A percentile compares a stretch with the other conserved stretches of the same genome.
These are phyloP conservation scores for Trichoderma gracile DNA, from an alignment of 2,329 filamentous ascomycete species.

Conservation along the genomic window DNA sequence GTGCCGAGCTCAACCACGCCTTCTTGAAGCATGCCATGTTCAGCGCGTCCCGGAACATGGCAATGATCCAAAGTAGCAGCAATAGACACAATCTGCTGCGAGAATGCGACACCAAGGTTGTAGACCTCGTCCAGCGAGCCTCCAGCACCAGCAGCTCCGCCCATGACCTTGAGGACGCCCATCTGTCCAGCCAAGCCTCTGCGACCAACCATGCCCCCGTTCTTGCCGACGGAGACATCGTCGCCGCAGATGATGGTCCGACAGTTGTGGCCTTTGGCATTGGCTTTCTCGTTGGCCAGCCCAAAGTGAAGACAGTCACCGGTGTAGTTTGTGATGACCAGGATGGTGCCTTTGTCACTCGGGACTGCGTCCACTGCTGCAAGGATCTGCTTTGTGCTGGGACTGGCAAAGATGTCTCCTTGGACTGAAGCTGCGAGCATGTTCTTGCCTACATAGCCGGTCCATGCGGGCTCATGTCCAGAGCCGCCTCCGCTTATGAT, in stretches of 20 bases:
- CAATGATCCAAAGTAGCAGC: conserved; percentile 62
- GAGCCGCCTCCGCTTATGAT: conserved; percentile 59
- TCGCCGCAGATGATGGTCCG: conserved; percentile 63
- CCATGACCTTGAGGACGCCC: conserved; percentile 59
- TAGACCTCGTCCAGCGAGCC: conserved; percentile 53
- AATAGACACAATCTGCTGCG: conserved; percentile 56
- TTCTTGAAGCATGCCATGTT: conserved; percentile 49
- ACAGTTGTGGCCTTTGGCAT: conserved; percentile 54
- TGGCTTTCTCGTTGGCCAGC: conserved; percentile 59
- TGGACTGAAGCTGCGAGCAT: conserved; percentile 62
- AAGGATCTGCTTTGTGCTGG: conserved; percentile 63
- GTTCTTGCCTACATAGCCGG: conserved; percentile 63
- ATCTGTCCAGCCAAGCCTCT: conserved; percentile 64
- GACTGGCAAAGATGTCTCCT: conserved; percentile 65
- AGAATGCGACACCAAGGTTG: conserved; percentile 51
- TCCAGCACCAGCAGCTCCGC: conserved; percentile 51
- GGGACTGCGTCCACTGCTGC: conserved; percentile 57
- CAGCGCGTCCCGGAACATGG: conserved; percentile 55
- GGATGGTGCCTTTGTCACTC: conserved; percentile 56
- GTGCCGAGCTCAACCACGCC: conserved; percentile 65
- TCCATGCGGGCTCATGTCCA: conserved; percentile 63
- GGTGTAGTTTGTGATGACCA: conserved; percentile 66
- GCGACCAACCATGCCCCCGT: conserved; percentile 59
- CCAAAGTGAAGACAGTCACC: conserved; percentile 65
- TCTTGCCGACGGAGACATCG: conserved; percentile 63